Evolutionary conservation across 2,329 filamentous ascomycete species (phyloP).

Genomic region (Pseudonectria buxi): DNA sequence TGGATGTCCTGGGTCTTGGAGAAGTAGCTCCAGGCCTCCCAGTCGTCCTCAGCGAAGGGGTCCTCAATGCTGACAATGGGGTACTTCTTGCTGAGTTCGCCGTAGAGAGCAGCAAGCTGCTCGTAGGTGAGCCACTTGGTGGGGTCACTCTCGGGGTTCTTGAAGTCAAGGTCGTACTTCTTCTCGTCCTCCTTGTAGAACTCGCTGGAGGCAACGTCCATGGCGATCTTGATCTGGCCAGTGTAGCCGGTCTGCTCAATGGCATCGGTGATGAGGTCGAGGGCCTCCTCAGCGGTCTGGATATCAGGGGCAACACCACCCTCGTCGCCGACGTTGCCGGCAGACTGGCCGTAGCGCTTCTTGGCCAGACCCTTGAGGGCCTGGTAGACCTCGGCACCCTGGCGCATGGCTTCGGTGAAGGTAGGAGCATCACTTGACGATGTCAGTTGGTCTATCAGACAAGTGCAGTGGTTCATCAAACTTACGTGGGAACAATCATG

Average conservation of each 20-base stretch:
- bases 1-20: constrained; percentile 98
- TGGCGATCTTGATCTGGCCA: constrained; percentile 94
- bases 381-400: constrained; percentile 97
- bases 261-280: constrained; percentile 89
- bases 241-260: constrained; percentile 95
- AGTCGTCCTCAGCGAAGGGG: constrained; percentile 98
- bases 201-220: constrained; percentile 98
- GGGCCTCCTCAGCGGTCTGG: constrained; percentile 91
- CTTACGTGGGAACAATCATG: constrained; percentile 83
- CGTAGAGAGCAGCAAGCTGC: constrained; percentile 89
- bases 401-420: constrained; percentile 93
- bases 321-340: constrained; percentile 98
- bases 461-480: too few relatives aligned
- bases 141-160: constrained; percentile 96
- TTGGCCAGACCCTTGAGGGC: constrained; percentile 93
- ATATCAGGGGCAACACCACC: constrained; percentile 99
- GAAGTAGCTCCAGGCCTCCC: constrained; percentile 99
- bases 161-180: constrained; percentile 99
- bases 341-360: constrained; percentile 99
- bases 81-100: constrained; percentile 84
- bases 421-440: constrained; percentile 64
- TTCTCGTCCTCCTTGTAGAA: constrained; percentile 98
- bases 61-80: constrained; percentile 98
- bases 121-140: constrained; percentile 99
- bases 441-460: constrained; percentile 4